Evolutionary conservation across 2,329 filamentous ascomycete species (phyloP).

Genomic region (Trichoderma sp.): DNA sequence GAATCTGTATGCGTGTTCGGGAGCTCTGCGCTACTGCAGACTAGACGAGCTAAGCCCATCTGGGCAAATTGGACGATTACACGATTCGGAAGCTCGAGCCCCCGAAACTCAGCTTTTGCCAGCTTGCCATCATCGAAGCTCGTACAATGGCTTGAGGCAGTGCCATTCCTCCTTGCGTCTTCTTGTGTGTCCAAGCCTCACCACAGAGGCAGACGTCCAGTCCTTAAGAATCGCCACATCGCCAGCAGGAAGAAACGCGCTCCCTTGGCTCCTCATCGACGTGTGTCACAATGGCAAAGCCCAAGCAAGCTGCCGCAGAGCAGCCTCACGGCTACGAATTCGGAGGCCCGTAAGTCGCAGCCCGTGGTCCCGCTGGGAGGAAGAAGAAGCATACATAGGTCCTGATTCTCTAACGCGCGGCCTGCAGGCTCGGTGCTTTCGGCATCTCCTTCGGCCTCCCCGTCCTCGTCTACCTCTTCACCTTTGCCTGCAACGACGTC

Average conservation of each 20-base stretch:
- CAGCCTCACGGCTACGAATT: slow-evolving; percentile 53
- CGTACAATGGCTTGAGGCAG: slow-evolving; percentile 27
- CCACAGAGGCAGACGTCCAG: background rate
- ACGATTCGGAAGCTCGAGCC: slow-evolving; percentile 19
- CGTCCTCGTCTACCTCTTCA: slow-evolving; percentile 73
- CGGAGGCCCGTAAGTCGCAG: slow-evolving; percentile 51
- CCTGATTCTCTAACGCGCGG: background rate
- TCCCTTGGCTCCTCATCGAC: background rate
- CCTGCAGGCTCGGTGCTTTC: slow-evolving; percentile 69
- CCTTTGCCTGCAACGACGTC: slow-evolving; percentile 89
- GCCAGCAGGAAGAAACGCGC: background rate
- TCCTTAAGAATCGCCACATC: slow-evolving; percentile 6
- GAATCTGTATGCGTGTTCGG: too few relatives aligned
- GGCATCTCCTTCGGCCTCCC: slow-evolving; percentile 81
- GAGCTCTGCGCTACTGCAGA: too few relatives aligned
- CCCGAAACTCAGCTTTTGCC: slow-evolving; percentile 4
- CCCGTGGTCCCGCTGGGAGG: too few relatives aligned
- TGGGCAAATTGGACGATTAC: background rate
- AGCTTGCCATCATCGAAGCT: slow-evolving; percentile 8
- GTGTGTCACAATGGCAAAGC: slow-evolving; percentile 38
- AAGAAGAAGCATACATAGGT: background rate
- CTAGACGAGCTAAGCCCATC: slow-evolving; percentile 4
- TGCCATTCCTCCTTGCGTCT: background rate
- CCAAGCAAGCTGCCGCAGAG: slow-evolving; percentile 33
- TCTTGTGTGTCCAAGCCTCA: background rate